A percentile compares a stretch with the other conserved stretches of the same genome.
Conservation (phyloP, 202 grass and related monocot species). For the Sporobolus alterniflorus region DNA sequence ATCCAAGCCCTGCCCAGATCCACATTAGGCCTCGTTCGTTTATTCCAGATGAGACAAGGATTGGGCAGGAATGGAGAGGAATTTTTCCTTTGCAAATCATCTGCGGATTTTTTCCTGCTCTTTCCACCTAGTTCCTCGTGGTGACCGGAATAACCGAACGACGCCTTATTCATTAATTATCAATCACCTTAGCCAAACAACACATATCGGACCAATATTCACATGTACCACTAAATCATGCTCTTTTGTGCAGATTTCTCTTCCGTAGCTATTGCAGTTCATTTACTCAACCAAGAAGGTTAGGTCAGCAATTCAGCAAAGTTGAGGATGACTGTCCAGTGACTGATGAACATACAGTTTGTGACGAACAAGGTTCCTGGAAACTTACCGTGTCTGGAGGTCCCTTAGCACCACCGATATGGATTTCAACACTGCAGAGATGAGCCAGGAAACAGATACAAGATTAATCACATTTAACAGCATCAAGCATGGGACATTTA, state of each 20-base stretch:
- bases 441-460: conserved; percentile 35
- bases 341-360: neutral
- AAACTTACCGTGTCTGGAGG: conserved; percentile 84
- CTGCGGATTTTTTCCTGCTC: too few relatives aligned
- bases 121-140: too few relatives aligned
- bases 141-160: too few relatives aligned
- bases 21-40: too few relatives aligned
- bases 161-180: neutral
- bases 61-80: too few relatives aligned
- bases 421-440: conserved; percentile 81
- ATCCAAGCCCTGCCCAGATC: neutral
- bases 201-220: neutral
- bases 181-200: neutral
- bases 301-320: neutral
- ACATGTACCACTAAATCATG: neutral
- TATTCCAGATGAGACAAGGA: too few relatives aligned
- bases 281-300: conserved; percentile 24
- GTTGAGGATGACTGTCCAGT: conserved; percentile 7
- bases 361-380: neutral
- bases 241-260: neutral
- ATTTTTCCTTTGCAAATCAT: too few relatives aligned
- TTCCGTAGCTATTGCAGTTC: neutral
- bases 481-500: conserved; percentile 32
- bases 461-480: conserved; percentile 23
- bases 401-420: conserved; percentile 85